These are phyloP conservation scores for Pterocarpus macrocarpus DNA, from an alignment of 306 rosid species.

Conservation along the genomic window DNA sequence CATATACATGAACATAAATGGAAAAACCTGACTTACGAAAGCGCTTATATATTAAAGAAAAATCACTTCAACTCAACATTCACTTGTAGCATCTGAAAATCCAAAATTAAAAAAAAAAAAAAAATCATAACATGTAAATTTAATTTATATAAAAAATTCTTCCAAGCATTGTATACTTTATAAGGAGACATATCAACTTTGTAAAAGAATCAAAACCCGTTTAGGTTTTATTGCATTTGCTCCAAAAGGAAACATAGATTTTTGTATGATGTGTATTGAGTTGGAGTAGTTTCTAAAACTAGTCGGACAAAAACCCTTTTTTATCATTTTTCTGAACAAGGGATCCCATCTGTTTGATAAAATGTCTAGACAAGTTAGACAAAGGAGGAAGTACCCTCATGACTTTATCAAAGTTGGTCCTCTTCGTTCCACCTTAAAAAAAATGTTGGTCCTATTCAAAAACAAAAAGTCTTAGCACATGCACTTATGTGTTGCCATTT, in stretches of 20 bases:
- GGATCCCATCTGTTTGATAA: constrained; percentile 19
- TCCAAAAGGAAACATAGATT: not conserved
- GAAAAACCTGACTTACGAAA: too few relatives aligned
- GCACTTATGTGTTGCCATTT: constrained; percentile 4
- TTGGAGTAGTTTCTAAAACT: not conserved
- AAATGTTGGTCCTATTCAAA: constrained; percentile 25
- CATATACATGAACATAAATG: not conserved
- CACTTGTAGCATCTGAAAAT: not conserved
- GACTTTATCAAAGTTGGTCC: constrained; percentile 8
- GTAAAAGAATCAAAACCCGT: not conserved
- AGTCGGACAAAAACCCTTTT: constrained; percentile 3
- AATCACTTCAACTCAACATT: too few relatives aligned
- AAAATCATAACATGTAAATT: not conserved
- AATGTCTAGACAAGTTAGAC: not conserved
- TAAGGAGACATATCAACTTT: not conserved
- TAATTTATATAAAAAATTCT: not conserved
- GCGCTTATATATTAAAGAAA: too few relatives aligned
- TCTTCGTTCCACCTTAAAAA: not conserved
- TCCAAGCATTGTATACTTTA: not conserved
- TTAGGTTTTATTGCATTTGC: not conserved
- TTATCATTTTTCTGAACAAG: not conserved
- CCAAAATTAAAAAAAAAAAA: not conserved
- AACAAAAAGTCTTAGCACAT: constrained; percentile 10
- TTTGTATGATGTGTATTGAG: not conserved
- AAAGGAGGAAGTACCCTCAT: not conserved